These are phyloP conservation scores for Argentina anserina DNA, from an alignment of 306 rosid species.

Conservation along the genomic window DNA sequence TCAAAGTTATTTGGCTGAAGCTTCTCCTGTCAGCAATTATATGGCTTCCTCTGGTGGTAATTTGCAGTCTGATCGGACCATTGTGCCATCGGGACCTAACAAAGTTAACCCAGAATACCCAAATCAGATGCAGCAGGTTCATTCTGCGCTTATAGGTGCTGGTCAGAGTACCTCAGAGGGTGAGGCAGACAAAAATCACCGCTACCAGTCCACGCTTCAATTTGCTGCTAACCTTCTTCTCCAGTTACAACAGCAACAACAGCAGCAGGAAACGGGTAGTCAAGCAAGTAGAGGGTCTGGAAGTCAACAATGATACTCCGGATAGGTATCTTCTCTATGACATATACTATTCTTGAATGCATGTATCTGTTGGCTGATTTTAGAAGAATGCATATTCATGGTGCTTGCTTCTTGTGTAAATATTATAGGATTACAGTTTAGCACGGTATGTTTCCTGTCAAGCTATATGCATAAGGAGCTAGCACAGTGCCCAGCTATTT, in stretches of 20 bases:
- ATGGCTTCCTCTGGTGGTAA: slow-evolving; percentile 42
- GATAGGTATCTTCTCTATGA: slow-evolving; percentile 46
- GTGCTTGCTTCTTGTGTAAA: slow-evolving; percentile 5
- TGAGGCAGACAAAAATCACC: slow-evolving; percentile 86
- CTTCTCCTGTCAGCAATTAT: slow-evolving; percentile 46
- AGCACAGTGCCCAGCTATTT: not conserved
- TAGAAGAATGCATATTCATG: slow-evolving; percentile 9
- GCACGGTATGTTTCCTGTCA: not conserved
- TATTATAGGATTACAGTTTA: slow-evolving; percentile 6
- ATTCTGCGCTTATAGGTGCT: slow-evolving; percentile 50
- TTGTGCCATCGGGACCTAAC: slow-evolving; percentile 44
- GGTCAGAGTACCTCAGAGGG: slow-evolving; percentile 67
- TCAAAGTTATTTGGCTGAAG: slow-evolving; percentile 57
- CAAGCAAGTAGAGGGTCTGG: slow-evolving; percentile 68
- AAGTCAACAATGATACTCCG: slow-evolving; percentile 55
- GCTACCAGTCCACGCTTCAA: slow-evolving; percentile 79
- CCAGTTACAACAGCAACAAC: slow-evolving; percentile 82
- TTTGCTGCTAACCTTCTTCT: slow-evolving; percentile 94
- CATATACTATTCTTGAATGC: slow-evolving; percentile 13
- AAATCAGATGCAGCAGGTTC: slow-evolving; percentile 61
- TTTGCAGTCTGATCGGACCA: slow-evolving; percentile 45
- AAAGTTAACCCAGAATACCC: slow-evolving; percentile 55
- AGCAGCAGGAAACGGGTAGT: slow-evolving; percentile 48
- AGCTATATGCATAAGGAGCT: not conserved
- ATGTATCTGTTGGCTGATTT: slow-evolving; percentile 12